Conservation (phyloP, 2,329 filamentous ascomycete species). For the Claviceps pusilla region DNA sequence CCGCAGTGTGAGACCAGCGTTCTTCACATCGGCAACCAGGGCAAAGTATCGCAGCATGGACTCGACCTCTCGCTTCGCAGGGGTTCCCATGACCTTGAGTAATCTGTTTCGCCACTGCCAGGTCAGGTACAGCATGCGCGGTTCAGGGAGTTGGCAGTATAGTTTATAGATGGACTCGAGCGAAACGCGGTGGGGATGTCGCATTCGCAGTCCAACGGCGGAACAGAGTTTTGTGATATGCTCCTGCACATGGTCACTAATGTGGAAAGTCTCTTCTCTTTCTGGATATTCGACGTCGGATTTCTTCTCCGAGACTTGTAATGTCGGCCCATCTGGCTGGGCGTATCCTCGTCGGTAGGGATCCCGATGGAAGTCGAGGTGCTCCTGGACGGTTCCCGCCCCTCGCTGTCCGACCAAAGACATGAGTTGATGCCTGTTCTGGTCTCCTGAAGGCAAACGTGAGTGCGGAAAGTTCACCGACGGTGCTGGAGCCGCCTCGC, state of each 20-base stretch:
- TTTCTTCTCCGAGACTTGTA: conserved; percentile 35
- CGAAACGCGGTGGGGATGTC: conserved; percentile 24
- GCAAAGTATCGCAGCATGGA: conserved; percentile 73
- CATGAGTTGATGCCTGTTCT: conserved; percentile 31
- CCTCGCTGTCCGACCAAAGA: conserved; percentile 36
- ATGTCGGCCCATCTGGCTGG: conserved; percentile 29
- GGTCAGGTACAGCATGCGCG: conserved; percentile 35
- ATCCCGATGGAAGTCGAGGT: conserved; percentile 36
- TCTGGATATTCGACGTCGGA: conserved; percentile 34
- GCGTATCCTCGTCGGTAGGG: conserved; percentile 41
- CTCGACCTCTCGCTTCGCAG: conserved; percentile 37
- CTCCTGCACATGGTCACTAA: conserved; percentile 20
- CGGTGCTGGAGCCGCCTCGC: conserved; percentile 9
- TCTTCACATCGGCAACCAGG: conserved; percentile 69
- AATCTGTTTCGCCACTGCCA: conserved; percentile 44
- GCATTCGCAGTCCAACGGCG: conserved; percentile 26
- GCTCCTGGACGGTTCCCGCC: conserved; percentile 34
- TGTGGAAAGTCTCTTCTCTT: conserved; percentile 22
- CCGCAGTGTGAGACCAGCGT: conserved; percentile 52
- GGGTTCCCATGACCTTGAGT: conserved; percentile 52
- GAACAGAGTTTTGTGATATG: conserved; percentile 25
- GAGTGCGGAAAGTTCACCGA: conserved; percentile 3
- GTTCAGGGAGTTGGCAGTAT: conserved; percentile 36
- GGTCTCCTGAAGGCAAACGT: conserved; percentile 2
- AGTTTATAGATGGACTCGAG: conserved; percentile 32